Percentiles rank a stretch among this genome's conserved stretches.
Evolutionary conservation across 768 basidiomycete species (phyloP).

Genomic region (Nidularia pulvinata): DNA sequence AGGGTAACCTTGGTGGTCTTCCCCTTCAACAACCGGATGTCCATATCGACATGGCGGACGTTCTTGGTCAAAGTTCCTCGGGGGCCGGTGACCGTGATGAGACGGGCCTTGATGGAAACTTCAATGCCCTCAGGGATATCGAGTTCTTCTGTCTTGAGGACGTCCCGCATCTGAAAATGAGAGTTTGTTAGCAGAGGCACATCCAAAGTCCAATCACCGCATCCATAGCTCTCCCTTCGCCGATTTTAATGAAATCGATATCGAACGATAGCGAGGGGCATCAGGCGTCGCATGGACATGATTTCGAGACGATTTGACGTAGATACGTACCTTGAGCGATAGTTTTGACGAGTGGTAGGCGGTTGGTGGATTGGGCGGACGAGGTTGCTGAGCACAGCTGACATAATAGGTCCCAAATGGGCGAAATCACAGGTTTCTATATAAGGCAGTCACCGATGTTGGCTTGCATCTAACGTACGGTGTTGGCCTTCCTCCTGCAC

Average conservation of each 20-base stretch:
- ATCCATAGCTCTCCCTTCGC: constrained; percentile 28
- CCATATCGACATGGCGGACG: constrained; percentile 93
- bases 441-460: too few relatives aligned
- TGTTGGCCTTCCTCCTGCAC: too few relatives aligned
- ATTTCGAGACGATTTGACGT: constrained; percentile 7
- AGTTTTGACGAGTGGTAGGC: constrained; percentile 1
- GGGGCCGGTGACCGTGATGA: constrained; percentile 91
- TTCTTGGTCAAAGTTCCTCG: constrained; percentile 92
- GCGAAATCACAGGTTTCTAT: too few relatives aligned
- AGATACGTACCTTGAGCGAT: constrained; percentile 35
- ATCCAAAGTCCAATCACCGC: constrained; percentile 28
- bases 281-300: constrained; percentile 10
- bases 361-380: neutral
- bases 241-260: constrained; percentile 16
- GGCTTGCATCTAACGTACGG: too few relatives aligned
- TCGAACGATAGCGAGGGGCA: constrained; percentile 9
- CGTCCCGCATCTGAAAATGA: constrained; percentile 82
- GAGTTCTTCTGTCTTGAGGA: constrained; percentile 93
- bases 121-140: constrained; percentile 85
- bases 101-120: constrained; percentile 86
- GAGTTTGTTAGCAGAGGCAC: constrained; percentile 22
- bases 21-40: constrained; percentile 81
- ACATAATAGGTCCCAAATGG: neutral
- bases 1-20: constrained; percentile 82
- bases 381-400: neutral